Percentiles rank a stretch among this genome's conserved stretches.
Evolutionary conservation across 1,284 basidiomycete species (phyloP).

Genomic region (Flammula alnicola): DNA sequence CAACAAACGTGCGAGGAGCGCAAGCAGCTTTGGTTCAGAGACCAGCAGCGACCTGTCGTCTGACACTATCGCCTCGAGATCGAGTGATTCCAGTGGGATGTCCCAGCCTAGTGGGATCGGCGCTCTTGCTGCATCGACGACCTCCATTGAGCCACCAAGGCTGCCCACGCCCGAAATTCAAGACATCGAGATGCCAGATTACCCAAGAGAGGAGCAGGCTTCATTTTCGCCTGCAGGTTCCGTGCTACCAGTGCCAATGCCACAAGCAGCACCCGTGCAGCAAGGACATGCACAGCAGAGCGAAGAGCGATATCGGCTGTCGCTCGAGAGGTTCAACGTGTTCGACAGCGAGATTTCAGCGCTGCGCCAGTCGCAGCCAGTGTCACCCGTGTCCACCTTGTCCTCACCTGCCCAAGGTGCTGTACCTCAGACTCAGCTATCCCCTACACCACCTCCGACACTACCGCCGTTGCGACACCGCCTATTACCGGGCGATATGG

Average conservation of each 20-base stretch:
- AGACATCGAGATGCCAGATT: constrained; percentile 55
- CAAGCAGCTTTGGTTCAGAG: constrained; percentile 40
- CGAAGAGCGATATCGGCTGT: constrained; percentile 46
- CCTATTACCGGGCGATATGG: neutral
- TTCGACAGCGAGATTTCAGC: constrained; percentile 56
- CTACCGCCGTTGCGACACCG: constrained; percentile 18
- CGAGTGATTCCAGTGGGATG: constrained; percentile 18
- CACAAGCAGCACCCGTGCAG: too few relatives aligned
- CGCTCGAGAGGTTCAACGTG: constrained; percentile 55
- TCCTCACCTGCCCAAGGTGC: neutral
- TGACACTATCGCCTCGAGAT: constrained; percentile 34
- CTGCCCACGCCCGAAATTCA: constrained; percentile 48
- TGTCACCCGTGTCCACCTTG: constrained; percentile 26
- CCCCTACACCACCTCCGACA: constrained; percentile 9
- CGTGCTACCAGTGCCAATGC: neutral
- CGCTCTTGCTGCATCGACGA: constrained; percentile 3
- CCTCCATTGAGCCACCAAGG: constrained; percentile 33
- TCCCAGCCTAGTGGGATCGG: constrained; percentile 7
- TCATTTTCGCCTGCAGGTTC: neutral
- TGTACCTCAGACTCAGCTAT: neutral
- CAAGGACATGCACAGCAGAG: constrained; percentile 16
- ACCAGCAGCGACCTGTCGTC: constrained; percentile 28
- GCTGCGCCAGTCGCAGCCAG: constrained; percentile 42
- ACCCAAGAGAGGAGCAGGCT: constrained; percentile 26
- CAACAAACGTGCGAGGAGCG: constrained; percentile 50